These are phyloP conservation scores for Jatropha curcas DNA, from an alignment of 345 rosid genomes.

Conservation along the genomic window DNA sequence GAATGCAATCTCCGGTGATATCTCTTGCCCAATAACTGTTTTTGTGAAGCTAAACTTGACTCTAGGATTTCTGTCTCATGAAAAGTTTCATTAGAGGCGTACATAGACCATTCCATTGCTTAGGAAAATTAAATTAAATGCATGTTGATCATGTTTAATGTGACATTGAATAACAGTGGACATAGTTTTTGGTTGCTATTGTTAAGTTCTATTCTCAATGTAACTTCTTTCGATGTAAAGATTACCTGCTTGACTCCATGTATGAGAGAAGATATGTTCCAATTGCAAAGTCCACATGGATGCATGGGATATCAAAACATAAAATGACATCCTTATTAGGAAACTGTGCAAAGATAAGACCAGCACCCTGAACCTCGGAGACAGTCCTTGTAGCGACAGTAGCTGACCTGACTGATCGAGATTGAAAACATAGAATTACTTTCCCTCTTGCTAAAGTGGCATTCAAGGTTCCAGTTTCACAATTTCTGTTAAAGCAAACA, in stretches of 20 bases:
- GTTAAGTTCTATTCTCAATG: too few relatives aligned
- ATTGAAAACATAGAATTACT: slow-evolving; percentile 51
- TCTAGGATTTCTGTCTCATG: slow-evolving; percentile 38
- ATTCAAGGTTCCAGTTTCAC: slow-evolving; percentile 42
- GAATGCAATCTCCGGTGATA: slow-evolving; percentile 53
- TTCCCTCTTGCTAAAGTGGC: slow-evolving; percentile 51
- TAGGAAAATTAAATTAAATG: neutral
- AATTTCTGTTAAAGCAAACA: slow-evolving; percentile 32
- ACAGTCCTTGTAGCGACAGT: slow-evolving; percentile 40
- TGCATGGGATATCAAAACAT: slow-evolving; percentile 36
- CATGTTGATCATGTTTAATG: neutral
- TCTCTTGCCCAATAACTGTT: slow-evolving; percentile 41
- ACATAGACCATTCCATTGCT: neutral
- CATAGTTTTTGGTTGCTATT: neutral
- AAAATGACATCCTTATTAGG: slow-evolving; percentile 43
- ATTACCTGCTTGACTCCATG: slow-evolving; percentile 42
- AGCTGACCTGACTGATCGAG: slow-evolving; percentile 45
- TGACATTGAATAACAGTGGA: neutral
- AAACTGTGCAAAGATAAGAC: slow-evolving; percentile 47
- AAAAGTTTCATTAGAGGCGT: slow-evolving; percentile 14
- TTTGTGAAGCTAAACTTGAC: slow-evolving; percentile 45
- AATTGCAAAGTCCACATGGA: slow-evolving; percentile 47
- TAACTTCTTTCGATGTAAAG: neutral
- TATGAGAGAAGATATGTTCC: slow-evolving; percentile 49
- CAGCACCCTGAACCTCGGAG: slow-evolving; percentile 33